Conservation (phyloP, 176 grass and related monocot genomes). For the Ampelocalamus luodianensis region DNA sequence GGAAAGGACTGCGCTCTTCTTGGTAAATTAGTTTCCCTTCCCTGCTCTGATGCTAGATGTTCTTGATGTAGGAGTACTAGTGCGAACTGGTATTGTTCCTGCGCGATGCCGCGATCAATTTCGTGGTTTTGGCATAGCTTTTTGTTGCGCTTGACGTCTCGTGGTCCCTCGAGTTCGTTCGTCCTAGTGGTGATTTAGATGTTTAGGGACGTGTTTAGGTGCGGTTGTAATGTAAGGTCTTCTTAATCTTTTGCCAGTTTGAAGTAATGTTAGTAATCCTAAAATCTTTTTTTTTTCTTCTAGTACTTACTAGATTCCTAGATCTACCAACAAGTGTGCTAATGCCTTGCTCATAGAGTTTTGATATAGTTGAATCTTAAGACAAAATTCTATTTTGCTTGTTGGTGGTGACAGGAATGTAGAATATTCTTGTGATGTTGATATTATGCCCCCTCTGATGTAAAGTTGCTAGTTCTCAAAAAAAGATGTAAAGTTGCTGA, state of each 20-base stretch:
- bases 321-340: not conserved
- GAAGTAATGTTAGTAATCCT: not conserved
- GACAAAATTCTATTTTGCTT: constrained; percentile 9
- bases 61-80: not conserved
- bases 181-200: not conserved
- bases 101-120: not conserved
- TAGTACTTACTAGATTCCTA: not conserved
- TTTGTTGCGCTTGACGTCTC: not conserved
- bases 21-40: not conserved
- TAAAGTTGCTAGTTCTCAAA: constrained; percentile 17
- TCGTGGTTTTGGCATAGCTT: not conserved
- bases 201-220: not conserved
- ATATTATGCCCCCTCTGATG: not conserved
- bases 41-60: not conserved
- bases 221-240: not conserved
- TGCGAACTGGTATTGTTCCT: not conserved
- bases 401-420: not conserved
- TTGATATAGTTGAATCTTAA: constrained; percentile 19
- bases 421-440: constrained; percentile 38
- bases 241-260: not conserved
- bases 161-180: too few relatives aligned
- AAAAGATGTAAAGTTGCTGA: constrained; percentile 17
- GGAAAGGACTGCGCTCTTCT: not conserved
- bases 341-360: not conserved
- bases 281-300: not conserved